These are phyloP conservation scores for Artemisia annua DNA, from an alignment of 129 eudicot species.

Conservation along the genomic window DNA sequence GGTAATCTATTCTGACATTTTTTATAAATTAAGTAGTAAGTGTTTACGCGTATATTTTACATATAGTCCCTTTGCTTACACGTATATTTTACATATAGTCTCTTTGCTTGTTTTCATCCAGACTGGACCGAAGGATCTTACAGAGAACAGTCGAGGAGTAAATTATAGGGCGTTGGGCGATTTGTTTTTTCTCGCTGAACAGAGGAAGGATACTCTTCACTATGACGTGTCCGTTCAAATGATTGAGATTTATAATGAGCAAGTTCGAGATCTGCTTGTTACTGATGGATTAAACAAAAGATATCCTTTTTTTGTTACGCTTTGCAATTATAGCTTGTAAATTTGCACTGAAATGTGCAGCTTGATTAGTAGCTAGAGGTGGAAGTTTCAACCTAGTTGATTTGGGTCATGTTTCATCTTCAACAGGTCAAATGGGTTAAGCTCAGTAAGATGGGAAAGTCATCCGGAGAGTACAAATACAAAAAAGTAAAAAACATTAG, in stretches of 20 bases:
- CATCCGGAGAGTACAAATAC: no score
- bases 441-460: no score
- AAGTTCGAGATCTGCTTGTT: slow-evolving; percentile 93
- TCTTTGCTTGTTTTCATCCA: slow-evolving; percentile 27
- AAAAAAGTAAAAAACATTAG: no score
- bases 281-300: slow-evolving; percentile 79
- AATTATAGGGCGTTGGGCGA: slow-evolving; percentile 90
- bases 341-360: background rate
- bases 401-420: background rate
- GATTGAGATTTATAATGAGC: slow-evolving; percentile 98
- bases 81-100: background rate
- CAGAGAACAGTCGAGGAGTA: slow-evolving; percentile 83
- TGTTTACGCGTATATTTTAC: no score
- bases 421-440: background rate
- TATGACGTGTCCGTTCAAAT: slow-evolving; percentile 96
- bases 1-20: slow-evolving; percentile 47
- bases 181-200: slow-evolving; percentile 78
- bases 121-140: slow-evolving; percentile 92
- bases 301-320: slow-evolving; percentile 62
- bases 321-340: slow-evolving; percentile 12
- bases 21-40: background rate
- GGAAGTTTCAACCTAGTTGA: background rate
- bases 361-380: background rate
- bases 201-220: slow-evolving; percentile 71
- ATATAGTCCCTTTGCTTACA: no score